Evolutionary conservation across 2,329 filamentous ascomycete species (phyloP).

Genomic region (Beauveria sp.): DNA sequence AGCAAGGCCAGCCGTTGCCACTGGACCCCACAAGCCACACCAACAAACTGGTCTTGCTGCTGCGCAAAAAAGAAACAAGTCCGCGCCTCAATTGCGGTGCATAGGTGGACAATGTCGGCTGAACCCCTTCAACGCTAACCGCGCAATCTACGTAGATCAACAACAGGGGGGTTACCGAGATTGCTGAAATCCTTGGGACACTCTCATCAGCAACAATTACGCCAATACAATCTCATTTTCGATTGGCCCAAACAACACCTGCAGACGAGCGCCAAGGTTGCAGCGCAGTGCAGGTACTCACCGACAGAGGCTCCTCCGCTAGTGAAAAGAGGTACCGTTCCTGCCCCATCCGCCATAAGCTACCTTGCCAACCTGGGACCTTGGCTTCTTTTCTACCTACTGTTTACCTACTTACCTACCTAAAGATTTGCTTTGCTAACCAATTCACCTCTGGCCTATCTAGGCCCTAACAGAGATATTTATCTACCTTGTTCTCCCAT

Average conservation of each 20-base stretch:
- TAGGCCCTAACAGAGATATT: background rate
- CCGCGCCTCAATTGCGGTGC: too few species aligned
- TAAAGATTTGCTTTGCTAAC: background rate
- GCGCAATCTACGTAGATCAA: slow-evolving; percentile 2
- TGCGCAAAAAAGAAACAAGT: too few species aligned
- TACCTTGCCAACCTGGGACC: background rate
- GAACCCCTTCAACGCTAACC: slow-evolving; percentile 8
- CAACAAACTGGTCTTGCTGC: too few species aligned
- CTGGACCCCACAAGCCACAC: background rate
- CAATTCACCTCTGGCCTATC: too few species aligned
- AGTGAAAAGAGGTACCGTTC: too few species aligned
- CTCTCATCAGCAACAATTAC: too few species aligned
- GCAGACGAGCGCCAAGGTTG: background rate
- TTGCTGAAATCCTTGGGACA: background rate
- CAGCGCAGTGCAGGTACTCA: too few species aligned
- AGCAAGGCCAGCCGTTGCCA: background rate
- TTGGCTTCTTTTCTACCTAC: background rate
- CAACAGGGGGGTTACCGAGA: background rate
- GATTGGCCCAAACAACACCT: too few species aligned
- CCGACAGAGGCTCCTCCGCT: too few species aligned
- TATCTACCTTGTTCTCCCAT: background rate
- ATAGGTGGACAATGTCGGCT: slow-evolving; percentile 3
- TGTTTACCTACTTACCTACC: too few species aligned
- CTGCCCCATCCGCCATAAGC: background rate
- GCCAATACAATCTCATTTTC: background rate